A percentile compares a stretch with the other conserved stretches of the same genome.
phyloP scores from a whole-genome alignment of 257 asterid species.

The Orobanche coerulescens region DNA sequence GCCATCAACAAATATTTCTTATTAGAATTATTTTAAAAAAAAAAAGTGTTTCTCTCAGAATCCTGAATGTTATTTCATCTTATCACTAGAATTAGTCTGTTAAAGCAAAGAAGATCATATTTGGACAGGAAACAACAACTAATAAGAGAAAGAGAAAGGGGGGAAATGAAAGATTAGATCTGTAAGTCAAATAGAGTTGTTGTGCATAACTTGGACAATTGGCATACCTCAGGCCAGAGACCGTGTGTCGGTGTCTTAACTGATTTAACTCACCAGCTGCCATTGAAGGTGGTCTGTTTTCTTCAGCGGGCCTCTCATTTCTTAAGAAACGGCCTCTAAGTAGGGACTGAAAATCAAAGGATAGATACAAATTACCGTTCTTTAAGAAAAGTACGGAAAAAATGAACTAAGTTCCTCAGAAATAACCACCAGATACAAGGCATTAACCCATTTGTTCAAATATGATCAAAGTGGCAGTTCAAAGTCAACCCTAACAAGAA shows the following conservation, averaged over 20 bases:
- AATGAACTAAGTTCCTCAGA: background rate
- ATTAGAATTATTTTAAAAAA: background rate
- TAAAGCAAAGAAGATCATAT: constrained; percentile 12
- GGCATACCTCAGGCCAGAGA: constrained; percentile 85
- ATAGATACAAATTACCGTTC: constrained; percentile 17
- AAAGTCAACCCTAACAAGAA: no score
- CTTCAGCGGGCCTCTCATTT: constrained; percentile 70
- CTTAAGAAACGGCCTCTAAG: constrained; percentile 91
- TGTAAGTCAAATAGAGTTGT: background rate
- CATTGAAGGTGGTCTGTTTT: constrained; percentile 62
- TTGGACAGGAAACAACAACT: background rate
- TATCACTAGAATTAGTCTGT: background rate
- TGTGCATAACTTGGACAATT: constrained; percentile 18
- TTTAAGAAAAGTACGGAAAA: constrained; percentile 23
- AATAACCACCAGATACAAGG: background rate
- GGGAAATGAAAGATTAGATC: background rate
- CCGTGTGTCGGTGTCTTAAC: constrained; percentile 81
- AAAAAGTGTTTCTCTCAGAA: background rate
- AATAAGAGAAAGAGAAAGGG: background rate
- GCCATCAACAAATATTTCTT: constrained; percentile 5
- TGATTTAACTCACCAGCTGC: constrained; percentile 83
- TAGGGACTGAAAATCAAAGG: constrained; percentile 52
- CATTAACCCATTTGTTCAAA: background rate
- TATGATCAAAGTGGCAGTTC: background rate
- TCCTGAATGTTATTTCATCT: background rate